Evolutionary conservation across 345 rosid species (phyloP).

Genomic region (thale cress (Arabidopsis thaliana)): TAIR10.1 NC_003076.8:9172501-9173000

Average conservation of each 20-base stretch:
- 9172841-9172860: not conserved
- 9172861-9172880: not conserved
- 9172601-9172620: not conserved
- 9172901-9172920: not conserved
- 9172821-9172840: slow-evolving; percentile 7
- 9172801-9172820: not conserved
- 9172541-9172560: not conserved
- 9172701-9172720: slow-evolving; percentile 37
- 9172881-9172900: slow-evolving; percentile 1
- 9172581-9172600: not conserved
- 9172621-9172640: slow-evolving; percentile 7
- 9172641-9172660: slow-evolving; percentile 5
- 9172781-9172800: not conserved
- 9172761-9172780: slow-evolving; percentile 3
- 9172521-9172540: not conserved
- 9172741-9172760: slow-evolving; percentile 20
- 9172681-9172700: not conserved
- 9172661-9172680: slow-evolving; percentile 13
- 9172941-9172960: slow-evolving; percentile 8
- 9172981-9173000: slow-evolving; percentile 40
- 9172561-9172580: not conserved
- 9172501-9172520: not conserved
- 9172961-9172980: slow-evolving; percentile 7
- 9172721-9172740: slow-evolving; percentile 25
- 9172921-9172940: slow-evolving; percentile 23